These are phyloP conservation scores for Hericium coralloides DNA, from an alignment of 768 basidiomycete genomes.

Conservation along the genomic window DNA sequence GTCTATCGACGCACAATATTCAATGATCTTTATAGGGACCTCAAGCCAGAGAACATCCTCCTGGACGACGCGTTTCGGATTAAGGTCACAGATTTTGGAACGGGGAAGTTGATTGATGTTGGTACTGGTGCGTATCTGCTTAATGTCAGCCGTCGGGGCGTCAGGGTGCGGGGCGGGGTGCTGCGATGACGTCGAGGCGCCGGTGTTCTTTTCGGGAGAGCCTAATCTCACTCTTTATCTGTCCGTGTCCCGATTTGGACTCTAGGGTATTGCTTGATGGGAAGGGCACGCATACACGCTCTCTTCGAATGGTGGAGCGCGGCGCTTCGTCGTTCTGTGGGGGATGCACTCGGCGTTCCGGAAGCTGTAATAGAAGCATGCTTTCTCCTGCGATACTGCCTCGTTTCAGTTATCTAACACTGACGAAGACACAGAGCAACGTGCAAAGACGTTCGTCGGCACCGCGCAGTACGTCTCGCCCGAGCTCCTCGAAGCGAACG, in stretches of 20 bases:
- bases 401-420: slow-evolving; percentile 3
- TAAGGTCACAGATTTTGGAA: slow-evolving; percentile 97
- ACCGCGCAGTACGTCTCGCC: slow-evolving; percentile 88
- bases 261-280: too few relatives aligned
- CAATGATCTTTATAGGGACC: slow-evolving; percentile 37
- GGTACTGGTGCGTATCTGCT: slow-evolving; percentile 32
- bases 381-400: too few relatives aligned
- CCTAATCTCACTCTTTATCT: too few relatives aligned
- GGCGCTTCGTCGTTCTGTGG: slow-evolving; percentile 14
- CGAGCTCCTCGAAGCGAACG: slow-evolving; percentile 66
- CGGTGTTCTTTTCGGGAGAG: too few relatives aligned
- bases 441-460: slow-evolving; percentile 74
- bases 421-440: slow-evolving; percentile 28
- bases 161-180: too few relatives aligned
- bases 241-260: too few relatives aligned
- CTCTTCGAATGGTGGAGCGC: too few relatives aligned
- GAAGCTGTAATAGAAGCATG: too few relatives aligned
- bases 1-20: slow-evolving; percentile 2
- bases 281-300: too few relatives aligned
- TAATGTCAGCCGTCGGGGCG: slow-evolving; percentile 4
- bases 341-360: slow-evolving; percentile 1
- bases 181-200: too few relatives aligned
- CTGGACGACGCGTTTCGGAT: slow-evolving; percentile 82
- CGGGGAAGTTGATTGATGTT: slow-evolving; percentile 65
- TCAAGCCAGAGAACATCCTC: slow-evolving; percentile 84